Evolutionary conservation across 2,329 filamentous ascomycete genomes (phyloP).

Genomic region (Didymellaceae sp.): DNA sequence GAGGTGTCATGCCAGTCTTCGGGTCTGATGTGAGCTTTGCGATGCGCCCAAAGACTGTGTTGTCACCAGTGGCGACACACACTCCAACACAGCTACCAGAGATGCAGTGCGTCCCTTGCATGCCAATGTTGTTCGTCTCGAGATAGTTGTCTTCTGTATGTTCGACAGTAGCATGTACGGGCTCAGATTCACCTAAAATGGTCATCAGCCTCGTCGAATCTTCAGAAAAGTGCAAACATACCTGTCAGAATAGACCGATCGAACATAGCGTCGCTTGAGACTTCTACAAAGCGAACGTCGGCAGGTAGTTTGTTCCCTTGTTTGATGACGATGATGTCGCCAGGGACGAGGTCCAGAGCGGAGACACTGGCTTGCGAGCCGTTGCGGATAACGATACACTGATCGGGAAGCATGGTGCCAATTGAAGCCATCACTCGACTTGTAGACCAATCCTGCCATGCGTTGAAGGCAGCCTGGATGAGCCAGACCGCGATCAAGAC

Average conservation of each 20-base stretch:
- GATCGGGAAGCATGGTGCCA: slow-evolving; percentile 78
- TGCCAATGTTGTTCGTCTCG: slow-evolving; percentile 76
- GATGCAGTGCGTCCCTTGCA: slow-evolving; percentile 81
- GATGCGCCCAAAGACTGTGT: slow-evolving; percentile 77
- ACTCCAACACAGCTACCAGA: slow-evolving; percentile 71
- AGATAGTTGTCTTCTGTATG: slow-evolving; percentile 73
- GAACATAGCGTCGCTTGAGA: slow-evolving; percentile 73
- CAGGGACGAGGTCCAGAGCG: slow-evolving; percentile 71
- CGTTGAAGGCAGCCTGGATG: slow-evolving; percentile 61
- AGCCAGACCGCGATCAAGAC: slow-evolving; percentile 74
- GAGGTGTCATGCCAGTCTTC: slow-evolving; percentile 69
- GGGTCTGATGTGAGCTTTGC: slow-evolving; percentile 74
- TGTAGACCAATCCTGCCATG: slow-evolving; percentile 75
- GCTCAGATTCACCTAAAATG: slow-evolving; percentile 66
- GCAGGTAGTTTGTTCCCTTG: slow-evolving; percentile 77
- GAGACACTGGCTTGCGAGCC: slow-evolving; percentile 58
- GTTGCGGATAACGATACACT: slow-evolving; percentile 70
- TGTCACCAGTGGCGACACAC: slow-evolving; percentile 74
- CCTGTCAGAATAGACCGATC: slow-evolving; percentile 76
- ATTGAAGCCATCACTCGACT: slow-evolving; percentile 80
- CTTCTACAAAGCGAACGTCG: slow-evolving; percentile 73
- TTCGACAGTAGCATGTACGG: slow-evolving; percentile 68
- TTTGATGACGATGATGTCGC: slow-evolving; percentile 72
- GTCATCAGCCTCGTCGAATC: slow-evolving; percentile 12
- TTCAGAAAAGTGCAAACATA: slow-evolving; percentile 28